These are phyloP conservation scores for Talaromyces islandicus DNA, from an alignment of 2,329 filamentous ascomycete species.

Conservation along the genomic window DNA sequence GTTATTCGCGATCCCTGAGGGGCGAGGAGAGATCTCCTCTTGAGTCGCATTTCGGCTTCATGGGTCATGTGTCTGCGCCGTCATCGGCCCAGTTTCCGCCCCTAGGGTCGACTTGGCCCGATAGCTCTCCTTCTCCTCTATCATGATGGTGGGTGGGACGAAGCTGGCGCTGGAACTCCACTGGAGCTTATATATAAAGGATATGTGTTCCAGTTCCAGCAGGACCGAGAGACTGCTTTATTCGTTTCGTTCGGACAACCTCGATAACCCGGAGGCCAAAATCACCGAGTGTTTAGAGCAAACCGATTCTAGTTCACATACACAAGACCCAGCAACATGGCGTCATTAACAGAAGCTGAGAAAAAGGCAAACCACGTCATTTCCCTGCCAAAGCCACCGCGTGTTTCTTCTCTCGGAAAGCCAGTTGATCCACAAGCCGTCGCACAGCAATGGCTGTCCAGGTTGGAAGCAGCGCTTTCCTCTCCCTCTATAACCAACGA, in stretches of 20 bases:
- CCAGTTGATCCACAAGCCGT: constrained; percentile 19
- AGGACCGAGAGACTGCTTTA: background rate
- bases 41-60: background rate
- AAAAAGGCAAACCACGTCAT: constrained; percentile 19
- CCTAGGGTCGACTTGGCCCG: background rate
- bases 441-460: constrained; percentile 27
- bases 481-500: constrained; percentile 13
- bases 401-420: constrained; percentile 3
- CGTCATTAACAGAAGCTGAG: constrained; percentile 6
- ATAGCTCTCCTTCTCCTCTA: background rate
- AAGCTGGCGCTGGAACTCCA: background rate
- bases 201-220: background rate
- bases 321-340: background rate
- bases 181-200: background rate
- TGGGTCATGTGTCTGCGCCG: background rate
- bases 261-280: background rate
- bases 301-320: background rate
- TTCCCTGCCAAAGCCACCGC: constrained; percentile 23
- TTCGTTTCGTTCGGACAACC: background rate
- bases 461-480: constrained; percentile 20
- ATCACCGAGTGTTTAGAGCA: background rate
- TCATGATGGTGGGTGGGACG: background rate
- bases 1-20: background rate
- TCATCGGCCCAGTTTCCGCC: background rate
- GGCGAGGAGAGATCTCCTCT: background rate